Conservation (phyloP, 2,329 filamentous ascomycete genomes). For the Coniochaeta pulveracea region DNA sequence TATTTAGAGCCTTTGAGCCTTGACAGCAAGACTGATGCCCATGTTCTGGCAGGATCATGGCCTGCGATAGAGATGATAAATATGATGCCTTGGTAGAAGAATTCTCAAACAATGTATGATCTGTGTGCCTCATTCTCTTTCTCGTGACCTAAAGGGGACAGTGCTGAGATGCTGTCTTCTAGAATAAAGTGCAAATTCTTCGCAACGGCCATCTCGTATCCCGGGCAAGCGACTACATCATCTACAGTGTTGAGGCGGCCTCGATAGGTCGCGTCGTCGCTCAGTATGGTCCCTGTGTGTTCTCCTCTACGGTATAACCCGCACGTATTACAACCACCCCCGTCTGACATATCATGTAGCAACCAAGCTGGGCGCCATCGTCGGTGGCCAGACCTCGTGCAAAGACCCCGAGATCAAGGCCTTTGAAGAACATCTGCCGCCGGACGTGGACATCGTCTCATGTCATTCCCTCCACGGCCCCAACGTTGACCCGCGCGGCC, state of each 20-base stretch:
- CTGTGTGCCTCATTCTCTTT: constrained; percentile 15
- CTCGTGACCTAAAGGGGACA: constrained; percentile 13
- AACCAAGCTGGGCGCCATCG: constrained; percentile 88
- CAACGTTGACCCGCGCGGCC: constrained; percentile 74
- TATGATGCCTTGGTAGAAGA: constrained; percentile 71
- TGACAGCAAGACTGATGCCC: too few species aligned
- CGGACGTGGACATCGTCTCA: constrained; percentile 85
- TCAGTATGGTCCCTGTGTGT: constrained; percentile 84
- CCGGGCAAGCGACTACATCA: constrained; percentile 92
- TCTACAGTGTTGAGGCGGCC: constrained; percentile 96
- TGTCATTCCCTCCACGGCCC: constrained; percentile 96
- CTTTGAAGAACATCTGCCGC: constrained; percentile 79
- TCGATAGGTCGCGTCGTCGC: constrained; percentile 80
- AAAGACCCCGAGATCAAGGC: constrained; percentile 93
- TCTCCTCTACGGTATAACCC: constrained; percentile 4
- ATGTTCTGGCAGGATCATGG: constrained; percentile 67
- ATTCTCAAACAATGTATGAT: constrained; percentile 74
- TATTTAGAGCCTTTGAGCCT: neutral
- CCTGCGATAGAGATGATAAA: constrained; percentile 86
- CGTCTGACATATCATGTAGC: constrained; percentile 36
- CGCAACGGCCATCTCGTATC: constrained; percentile 94
- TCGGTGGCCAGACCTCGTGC: constrained; percentile 95
- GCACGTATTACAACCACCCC: constrained; percentile 8
- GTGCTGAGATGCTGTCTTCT: constrained; percentile 40
- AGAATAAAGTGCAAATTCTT: constrained; percentile 80